Evolutionary conservation across 164 flowering plant species (phyloP).

Genomic region (Litsea cubeba): DNA sequence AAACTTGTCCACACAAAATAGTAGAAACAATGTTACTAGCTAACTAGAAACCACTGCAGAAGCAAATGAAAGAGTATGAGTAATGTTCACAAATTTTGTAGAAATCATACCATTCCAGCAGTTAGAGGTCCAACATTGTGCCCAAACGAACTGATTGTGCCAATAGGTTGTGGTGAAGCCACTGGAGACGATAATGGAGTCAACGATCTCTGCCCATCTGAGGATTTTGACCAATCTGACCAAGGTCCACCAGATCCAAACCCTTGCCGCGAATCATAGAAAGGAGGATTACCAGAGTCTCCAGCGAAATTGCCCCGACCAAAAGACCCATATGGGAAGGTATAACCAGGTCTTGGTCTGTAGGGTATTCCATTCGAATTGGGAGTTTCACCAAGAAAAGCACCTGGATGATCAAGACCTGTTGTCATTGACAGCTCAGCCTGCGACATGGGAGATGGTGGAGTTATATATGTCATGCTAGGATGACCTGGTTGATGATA

Average conservation of each 20-base stretch:
- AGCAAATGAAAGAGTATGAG: background rate
- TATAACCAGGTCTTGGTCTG: conserved; percentile 62
- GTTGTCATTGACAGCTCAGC: conserved; percentile 46
- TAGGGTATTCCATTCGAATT: conserved; percentile 32
- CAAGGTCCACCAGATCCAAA: conserved; percentile 60
- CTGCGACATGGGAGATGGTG: conserved; percentile 63
- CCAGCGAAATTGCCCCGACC: conserved; percentile 50
- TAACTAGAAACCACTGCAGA: background rate
- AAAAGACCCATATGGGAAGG: conserved; percentile 46
- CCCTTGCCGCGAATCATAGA: conserved; percentile 53
- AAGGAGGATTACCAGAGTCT: conserved; percentile 39
- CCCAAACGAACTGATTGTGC: conserved; percentile 56
- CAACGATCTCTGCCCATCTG: conserved; percentile 61
- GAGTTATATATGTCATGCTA: conserved; percentile 51
- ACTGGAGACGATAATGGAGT: conserved; percentile 57
- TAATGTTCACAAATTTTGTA: background rate
- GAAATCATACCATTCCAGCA: conserved; percentile 43
- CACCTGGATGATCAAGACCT: conserved; percentile 49
- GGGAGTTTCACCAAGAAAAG: conserved; percentile 7
- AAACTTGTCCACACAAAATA: background rate
- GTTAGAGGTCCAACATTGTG: conserved; percentile 29
- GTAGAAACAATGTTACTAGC: background rate
- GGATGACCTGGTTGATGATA: conserved; percentile 67
- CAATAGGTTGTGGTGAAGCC: conserved; percentile 60
- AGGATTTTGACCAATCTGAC: conserved; percentile 65